A percentile compares a stretch with the other conserved stretches of the same genome.
Evolutionary conservation across 331 rosid genomes (phyloP).

Genomic region (Cydonia oblonga): DNA sequence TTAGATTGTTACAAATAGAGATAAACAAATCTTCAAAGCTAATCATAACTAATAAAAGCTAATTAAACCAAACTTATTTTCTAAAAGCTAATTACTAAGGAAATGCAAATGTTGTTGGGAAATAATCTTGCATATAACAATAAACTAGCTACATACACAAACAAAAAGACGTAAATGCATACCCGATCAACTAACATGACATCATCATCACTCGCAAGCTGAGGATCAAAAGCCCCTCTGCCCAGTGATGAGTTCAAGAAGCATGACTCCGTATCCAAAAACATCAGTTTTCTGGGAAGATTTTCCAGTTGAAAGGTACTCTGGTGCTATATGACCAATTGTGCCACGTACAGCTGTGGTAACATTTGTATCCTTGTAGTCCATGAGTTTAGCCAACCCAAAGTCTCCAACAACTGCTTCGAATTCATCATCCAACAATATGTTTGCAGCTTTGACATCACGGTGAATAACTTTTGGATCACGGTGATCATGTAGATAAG

Average conservation of each 20-base stretch:
- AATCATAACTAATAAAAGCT: background rate
- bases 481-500: slow-evolving; percentile 85
- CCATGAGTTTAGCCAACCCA: slow-evolving; percentile 84
- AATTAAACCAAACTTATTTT: background rate
- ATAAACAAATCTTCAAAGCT: background rate
- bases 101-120: background rate
- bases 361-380: slow-evolving; percentile 77
- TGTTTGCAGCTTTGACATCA: slow-evolving; percentile 89
- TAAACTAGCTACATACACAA: background rate
- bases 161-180: slow-evolving; percentile 11
- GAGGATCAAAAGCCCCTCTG: slow-evolving; percentile 74
- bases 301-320: slow-evolving; percentile 82
- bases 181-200: slow-evolving; percentile 91
- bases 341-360: slow-evolving; percentile 89
- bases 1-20: background rate
- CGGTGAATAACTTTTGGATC: slow-evolving; percentile 88
- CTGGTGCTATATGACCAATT: slow-evolving; percentile 87
- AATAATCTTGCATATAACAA: background rate
- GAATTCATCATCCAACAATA: slow-evolving; percentile 70
- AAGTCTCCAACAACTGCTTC: slow-evolving; percentile 92
- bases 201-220: slow-evolving; percentile 74
- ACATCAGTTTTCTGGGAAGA: slow-evolving; percentile 87
- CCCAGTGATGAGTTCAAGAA: slow-evolving; percentile 87
- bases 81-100: background rate
- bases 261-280: slow-evolving; percentile 93